Evolutionary conservation across 768 basidiomycete species (phyloP).

Genomic region (Mycena haematopus): DNA sequence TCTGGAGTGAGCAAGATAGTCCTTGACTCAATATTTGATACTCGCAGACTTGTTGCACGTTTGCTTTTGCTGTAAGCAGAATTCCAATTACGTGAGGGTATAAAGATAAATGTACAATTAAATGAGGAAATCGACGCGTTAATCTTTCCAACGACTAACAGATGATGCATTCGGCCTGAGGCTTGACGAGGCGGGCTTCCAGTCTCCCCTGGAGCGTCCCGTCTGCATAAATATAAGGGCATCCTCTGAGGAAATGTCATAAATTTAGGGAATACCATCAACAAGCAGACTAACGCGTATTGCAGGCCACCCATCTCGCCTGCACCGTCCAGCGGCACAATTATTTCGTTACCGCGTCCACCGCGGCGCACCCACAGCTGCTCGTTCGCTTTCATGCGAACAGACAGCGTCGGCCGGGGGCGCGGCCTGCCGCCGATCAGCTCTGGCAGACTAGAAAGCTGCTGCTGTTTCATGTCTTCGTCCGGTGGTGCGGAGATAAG

Average conservation of each 20-base stretch:
- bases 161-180: constrained; percentile 38
- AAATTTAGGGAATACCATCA: background rate
- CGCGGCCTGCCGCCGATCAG: constrained; percentile 19
- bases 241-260: constrained; percentile 30
- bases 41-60: too few species aligned
- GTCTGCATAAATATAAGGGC: constrained; percentile 38
- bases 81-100: background rate
- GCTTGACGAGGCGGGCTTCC: constrained; percentile 38
- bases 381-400: constrained; percentile 35
- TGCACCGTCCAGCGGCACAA: constrained; percentile 35
- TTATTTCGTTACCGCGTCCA: constrained; percentile 32
- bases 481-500: constrained; percentile 39
- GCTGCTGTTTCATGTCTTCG: constrained; percentile 4
- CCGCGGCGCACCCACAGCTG: constrained; percentile 13
- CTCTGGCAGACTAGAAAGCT: background rate
- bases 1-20: too few species aligned
- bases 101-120: background rate
- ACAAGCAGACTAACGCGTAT: constrained; percentile 43
- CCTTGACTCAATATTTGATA: too few species aligned
- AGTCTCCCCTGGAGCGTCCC: constrained; percentile 38
- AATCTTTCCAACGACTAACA: constrained; percentile 18
- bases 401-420: constrained; percentile 31
- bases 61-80: background rate
- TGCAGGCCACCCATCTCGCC: constrained; percentile 38
- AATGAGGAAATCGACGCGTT: background rate